Base-by-base conservation (phyloP, 2,329 filamentous ascomycete genomes). In the Pleoardoris graminearum region DNA sequence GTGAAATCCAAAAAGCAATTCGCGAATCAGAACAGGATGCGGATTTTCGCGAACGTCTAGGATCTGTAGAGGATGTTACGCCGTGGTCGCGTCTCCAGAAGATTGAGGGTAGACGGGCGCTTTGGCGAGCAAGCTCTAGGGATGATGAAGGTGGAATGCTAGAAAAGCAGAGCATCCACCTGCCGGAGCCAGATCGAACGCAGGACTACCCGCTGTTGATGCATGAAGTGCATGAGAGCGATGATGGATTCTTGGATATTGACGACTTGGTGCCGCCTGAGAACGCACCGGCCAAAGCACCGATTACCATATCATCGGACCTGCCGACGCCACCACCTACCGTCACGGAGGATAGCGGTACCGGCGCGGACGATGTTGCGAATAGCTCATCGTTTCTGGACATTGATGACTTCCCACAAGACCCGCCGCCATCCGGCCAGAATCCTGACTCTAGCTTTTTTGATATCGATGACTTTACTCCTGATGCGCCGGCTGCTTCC, bases 91-190 rank as follows among this genome's bases (percentile, higher is more conserved):
- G 50, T 12, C 55, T 70, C 2, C 49, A 42, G 8, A 60, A 57
- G 6, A 38, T 58, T 8, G 33, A 63, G 49, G 63, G 68, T 7
- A 62, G 58, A 47, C 61, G 59, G 27, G 54, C 56, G 2, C 49
- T 75, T 4, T 75, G 72, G 72, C 58, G 59, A 48, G 71, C 65
- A 22, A 69, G 70, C 21, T 51, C 69, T 4, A 58, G 72, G 51
- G 69, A 73, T 51, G 64, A 61, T 11, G 62, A 66, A 0, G 70
- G 71, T 10, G 51, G 59, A 3, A 50, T 71, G 37, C 55, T 73
- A 1, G 61, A 69, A n/a, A 58, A 63, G 12, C 58, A 59, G 22
- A 58, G 62, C 25, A 41, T 70, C 11, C 66, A 66, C 39, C 60
- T 71, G 27, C 65, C 67, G 1, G 65, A 68, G 32, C 66, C 67